These are phyloP conservation scores for Pythium scleroteichum DNA, from an alignment of 352 stramenopile species.

Conservation along the genomic window DNA sequence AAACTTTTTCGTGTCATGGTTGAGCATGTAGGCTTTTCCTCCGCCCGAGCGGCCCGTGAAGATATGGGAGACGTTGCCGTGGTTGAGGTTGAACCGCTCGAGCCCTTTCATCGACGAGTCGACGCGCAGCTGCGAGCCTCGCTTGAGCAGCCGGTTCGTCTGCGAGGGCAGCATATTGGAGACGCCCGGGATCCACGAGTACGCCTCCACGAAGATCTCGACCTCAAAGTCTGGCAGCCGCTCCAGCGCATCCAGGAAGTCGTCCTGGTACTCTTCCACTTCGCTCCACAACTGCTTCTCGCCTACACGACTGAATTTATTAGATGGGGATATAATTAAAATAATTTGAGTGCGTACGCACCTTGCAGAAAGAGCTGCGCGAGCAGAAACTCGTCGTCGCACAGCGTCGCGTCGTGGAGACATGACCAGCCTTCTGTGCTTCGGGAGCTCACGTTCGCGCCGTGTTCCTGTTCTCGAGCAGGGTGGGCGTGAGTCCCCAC, in stretches of 20 bases:
- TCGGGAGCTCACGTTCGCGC: slow-evolving; percentile 35
- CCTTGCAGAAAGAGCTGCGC: slow-evolving; percentile 62
- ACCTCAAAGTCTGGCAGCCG: slow-evolving; percentile 75
- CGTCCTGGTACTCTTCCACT: slow-evolving; percentile 48
- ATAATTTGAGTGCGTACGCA: slow-evolving; percentile 4
- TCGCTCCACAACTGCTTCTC: slow-evolving; percentile 64
- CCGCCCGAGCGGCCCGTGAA: slow-evolving; percentile 41
- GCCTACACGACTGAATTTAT: slow-evolving; percentile 20
- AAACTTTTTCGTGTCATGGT: slow-evolving; percentile 56
- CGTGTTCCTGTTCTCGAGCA: slow-evolving; percentile 39
- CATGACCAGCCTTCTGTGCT: slow-evolving; percentile 71
- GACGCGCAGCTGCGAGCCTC: slow-evolving; percentile 61
- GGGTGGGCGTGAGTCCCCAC: too few species aligned
- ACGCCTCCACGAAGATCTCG: slow-evolving; percentile 77
- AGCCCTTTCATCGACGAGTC: slow-evolving; percentile 77
- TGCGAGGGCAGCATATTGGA: slow-evolving; percentile 79
- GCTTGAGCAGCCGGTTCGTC: slow-evolving; percentile 72
- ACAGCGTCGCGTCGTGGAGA: slow-evolving; percentile 70
- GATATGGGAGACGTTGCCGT: slow-evolving; percentile 70
- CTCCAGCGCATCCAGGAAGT: slow-evolving; percentile 63
- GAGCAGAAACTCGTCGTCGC: slow-evolving; percentile 74
- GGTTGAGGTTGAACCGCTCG: slow-evolving; percentile 77
- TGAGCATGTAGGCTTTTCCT: slow-evolving; percentile 51
- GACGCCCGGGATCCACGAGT: slow-evolving; percentile 81
- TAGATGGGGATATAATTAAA: neutral